phyloP scores from a whole-genome alignment of 371 early-diverging fungal species.

The Mortierella sp. region DNA sequence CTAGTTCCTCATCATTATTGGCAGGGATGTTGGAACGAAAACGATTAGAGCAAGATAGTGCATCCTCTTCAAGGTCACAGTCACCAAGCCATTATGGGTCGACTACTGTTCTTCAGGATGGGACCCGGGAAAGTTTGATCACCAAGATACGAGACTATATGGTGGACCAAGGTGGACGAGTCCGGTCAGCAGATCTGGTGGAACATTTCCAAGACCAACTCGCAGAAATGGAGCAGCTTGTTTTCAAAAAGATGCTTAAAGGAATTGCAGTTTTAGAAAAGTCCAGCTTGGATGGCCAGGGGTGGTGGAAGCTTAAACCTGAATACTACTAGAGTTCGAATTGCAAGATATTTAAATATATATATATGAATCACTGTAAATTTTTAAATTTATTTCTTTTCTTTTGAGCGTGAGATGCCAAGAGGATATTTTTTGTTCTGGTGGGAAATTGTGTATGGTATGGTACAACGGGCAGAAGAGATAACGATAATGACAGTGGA shows the following conservation, averaged over 20 bases:
- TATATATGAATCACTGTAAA: neutral
- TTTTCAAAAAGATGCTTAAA: conserved; percentile 77
- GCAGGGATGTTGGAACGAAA: conserved; percentile 65
- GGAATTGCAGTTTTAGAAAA: conserved; percentile 70
- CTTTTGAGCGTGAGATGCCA: neutral
- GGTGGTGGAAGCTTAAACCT: conserved; percentile 66
- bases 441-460: conserved; percentile 2
- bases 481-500: neutral
- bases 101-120: conserved; percentile 38
- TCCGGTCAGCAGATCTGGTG: conserved; percentile 65
- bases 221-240: conserved; percentile 61
- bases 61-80: neutral
- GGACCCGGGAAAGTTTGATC: conserved; percentile 60
- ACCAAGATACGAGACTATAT: conserved; percentile 69
- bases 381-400: conserved; percentile 3
- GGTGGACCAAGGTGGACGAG: conserved; percentile 61
- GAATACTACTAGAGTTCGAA: conserved; percentile 59
- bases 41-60: conserved; percentile 48
- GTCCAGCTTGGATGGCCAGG: conserved; percentile 47
- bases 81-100: too few relatives aligned
- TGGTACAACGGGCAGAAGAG: conserved; percentile 18
- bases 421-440: neutral
- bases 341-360: neutral
- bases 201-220: conserved; percentile 61
- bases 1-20: conserved; percentile 57